A percentile compares a stretch with the other conserved stretches of the same genome.
Conservation (phyloP, 768 basidiomycete species). For the Amanita subjunquillea region DNA sequence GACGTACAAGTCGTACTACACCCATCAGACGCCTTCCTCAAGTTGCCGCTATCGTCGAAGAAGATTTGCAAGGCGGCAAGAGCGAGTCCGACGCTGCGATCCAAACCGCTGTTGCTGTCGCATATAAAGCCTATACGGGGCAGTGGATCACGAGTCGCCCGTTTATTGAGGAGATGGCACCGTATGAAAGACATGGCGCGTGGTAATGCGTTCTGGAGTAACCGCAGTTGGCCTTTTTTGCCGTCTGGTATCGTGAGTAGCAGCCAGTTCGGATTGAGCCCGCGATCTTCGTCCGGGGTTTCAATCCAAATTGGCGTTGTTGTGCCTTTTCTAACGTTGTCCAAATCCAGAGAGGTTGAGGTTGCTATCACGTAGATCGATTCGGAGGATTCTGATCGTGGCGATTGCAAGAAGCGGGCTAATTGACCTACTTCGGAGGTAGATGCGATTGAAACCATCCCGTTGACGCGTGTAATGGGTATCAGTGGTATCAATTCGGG, state of each 20-base stretch:
- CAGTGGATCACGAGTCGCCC: not conserved
- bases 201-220: conserved; percentile 24
- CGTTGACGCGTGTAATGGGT: not conserved
- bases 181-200: conserved; percentile 34
- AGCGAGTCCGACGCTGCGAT: conserved; percentile 21
- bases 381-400: not conserved
- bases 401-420: not conserved
- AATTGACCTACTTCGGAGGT: not conserved
- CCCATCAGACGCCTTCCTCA: conserved; percentile 4
- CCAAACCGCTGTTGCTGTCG: conserved; percentile 33
- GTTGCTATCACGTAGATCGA: not conserved
- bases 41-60: conserved; percentile 45
- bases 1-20: too few species aligned
- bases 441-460: not conserved
- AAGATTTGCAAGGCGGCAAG: conserved; percentile 48
- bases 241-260: not conserved
- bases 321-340: too few species aligned
- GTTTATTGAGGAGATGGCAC: conserved; percentile 19
- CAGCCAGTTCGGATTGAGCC: not conserved
- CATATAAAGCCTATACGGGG: conserved; percentile 22
- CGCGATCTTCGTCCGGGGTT: not conserved
- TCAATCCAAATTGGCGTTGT: too few species aligned
- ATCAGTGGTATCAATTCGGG: not conserved
- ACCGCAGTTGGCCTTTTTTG: not conserved
- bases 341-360: not conserved